A percentile compares a stretch with the other conserved stretches of the same genome.
Evolutionary conservation across 352 stramenopile genomes (phyloP).

Genomic region (Globisporangium nodosum): DNA sequence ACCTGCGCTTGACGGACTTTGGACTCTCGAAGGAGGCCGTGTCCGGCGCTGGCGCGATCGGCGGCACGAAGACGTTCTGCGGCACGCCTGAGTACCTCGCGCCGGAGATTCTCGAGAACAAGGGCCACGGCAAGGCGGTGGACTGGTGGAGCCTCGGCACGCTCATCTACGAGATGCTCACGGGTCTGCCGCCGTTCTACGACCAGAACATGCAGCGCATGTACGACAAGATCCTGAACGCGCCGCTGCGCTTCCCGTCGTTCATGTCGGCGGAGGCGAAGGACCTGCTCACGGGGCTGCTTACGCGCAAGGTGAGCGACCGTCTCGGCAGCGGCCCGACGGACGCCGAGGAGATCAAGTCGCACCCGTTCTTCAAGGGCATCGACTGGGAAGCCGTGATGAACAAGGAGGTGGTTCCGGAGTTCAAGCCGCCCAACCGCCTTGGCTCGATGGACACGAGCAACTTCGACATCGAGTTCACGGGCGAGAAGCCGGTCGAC

Average conservation of each 20-base stretch:
- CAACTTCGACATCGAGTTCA: conserved; percentile 95
- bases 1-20: conserved; percentile 94
- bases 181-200: conserved; percentile 90
- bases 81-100: conserved; percentile 94
- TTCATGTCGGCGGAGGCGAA: conserved; percentile 90
- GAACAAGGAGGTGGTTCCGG: conserved; percentile 82
- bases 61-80: conserved; percentile 90
- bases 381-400: conserved; percentile 91
- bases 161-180: conserved; percentile 94
- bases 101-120: conserved; percentile 94
- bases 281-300: conserved; percentile 74
- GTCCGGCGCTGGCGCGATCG: conserved; percentile 67
- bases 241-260: conserved; percentile 81
- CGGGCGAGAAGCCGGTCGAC: conserved; percentile 86
- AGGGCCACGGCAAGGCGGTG: conserved; percentile 87
- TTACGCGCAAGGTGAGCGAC: conserved; percentile 85
- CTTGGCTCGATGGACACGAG: conserved; percentile 89
- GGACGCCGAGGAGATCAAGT: conserved; percentile 91
- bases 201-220: conserved; percentile 93
- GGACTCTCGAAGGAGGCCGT: conserved; percentile 93
- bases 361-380: conserved; percentile 90
- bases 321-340: conserved; percentile 82
- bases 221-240: conserved; percentile 94
- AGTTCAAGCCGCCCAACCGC: conserved; percentile 90
- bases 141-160: conserved; percentile 92